phyloP scores from a whole-genome alignment of 495 filamentous ascomycete species.

The Penicillium flavigenum region DNA sequence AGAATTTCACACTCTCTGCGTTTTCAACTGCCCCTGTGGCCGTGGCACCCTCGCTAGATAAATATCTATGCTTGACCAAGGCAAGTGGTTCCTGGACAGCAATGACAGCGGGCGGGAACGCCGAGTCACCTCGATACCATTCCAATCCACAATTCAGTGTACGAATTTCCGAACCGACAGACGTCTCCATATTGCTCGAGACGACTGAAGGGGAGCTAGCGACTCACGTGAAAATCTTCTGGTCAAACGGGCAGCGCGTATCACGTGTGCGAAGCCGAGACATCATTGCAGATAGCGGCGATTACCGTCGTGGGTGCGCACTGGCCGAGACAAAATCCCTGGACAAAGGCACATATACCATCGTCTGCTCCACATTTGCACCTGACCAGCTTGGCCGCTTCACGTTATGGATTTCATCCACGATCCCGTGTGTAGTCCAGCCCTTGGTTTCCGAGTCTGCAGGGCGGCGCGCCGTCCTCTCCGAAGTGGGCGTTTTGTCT shows the following conservation, averaged over 20 bases:
- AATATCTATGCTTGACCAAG: conserved; percentile 55
- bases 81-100: conserved; percentile 67
- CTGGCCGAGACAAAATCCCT: conserved; percentile 59
- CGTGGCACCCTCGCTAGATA: conserved; percentile 59
- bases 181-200: conserved; percentile 70
- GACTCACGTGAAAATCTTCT: conserved; percentile 81
- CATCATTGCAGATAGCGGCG: conserved; percentile 74
- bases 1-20: conserved; percentile 81
- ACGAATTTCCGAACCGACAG: conserved; percentile 52
- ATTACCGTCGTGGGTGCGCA: conserved; percentile 79
- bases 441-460: conserved; percentile 65
- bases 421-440: conserved; percentile 47
- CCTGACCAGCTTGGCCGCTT: conserved; percentile 72
- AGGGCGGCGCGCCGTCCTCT: conserved; percentile 58
- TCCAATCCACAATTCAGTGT: conserved; percentile 84
- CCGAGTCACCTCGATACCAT: conserved; percentile 69
- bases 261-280: conserved; percentile 67
- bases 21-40: conserved; percentile 63
- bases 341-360: conserved; percentile 72
- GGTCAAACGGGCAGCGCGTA: conserved; percentile 69
- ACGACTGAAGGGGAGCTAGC: conserved; percentile 67
- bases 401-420: conserved; percentile 67
- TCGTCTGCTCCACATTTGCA: conserved; percentile 87
- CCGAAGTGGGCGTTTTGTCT: conserved; percentile 50
- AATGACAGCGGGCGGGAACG: conserved; percentile 80